Conservation (phyloP, 306 rosid species). For the Begonia fuchsioides region DNA sequence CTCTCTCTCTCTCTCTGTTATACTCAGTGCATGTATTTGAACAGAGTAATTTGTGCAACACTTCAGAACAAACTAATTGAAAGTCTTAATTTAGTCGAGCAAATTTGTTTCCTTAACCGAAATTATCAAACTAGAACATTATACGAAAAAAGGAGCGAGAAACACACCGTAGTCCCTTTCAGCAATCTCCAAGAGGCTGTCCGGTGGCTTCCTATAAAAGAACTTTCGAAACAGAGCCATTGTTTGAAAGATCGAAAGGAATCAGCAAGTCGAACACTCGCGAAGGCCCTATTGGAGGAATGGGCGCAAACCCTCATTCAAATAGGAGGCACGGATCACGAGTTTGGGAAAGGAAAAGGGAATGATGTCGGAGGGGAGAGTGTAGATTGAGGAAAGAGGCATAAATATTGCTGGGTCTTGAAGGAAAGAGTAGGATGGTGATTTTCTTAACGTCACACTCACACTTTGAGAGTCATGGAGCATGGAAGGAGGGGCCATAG, state of each 20-base stretch:
- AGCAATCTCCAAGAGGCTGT: constrained; percentile 86
- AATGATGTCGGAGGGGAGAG: no score
- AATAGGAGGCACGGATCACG: no score
- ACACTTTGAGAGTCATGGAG: no score
- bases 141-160: constrained; percentile 5
- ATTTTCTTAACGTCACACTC: constrained; percentile 28
- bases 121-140: constrained; percentile 9
- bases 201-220: constrained; percentile 94
- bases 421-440: constrained; percentile 37
- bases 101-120: constrained; percentile 7
- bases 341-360: no score
- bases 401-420: constrained; percentile 52
- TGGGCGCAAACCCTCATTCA: no score
- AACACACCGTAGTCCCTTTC: constrained; percentile 88
- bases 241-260: constrained; percentile 33
- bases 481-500: background rate
- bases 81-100: background rate
- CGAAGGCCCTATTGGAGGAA: background rate
- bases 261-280: constrained; percentile 15
- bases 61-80: background rate
- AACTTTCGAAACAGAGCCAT: constrained; percentile 90
- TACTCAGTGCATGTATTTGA: no score
- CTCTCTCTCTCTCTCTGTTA: no score
- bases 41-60: no score
- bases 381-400: constrained; percentile 2